Base-by-base conservation (phyloP, 768 basidiomycete genomes). In the Pleurotus platypus region DNA sequence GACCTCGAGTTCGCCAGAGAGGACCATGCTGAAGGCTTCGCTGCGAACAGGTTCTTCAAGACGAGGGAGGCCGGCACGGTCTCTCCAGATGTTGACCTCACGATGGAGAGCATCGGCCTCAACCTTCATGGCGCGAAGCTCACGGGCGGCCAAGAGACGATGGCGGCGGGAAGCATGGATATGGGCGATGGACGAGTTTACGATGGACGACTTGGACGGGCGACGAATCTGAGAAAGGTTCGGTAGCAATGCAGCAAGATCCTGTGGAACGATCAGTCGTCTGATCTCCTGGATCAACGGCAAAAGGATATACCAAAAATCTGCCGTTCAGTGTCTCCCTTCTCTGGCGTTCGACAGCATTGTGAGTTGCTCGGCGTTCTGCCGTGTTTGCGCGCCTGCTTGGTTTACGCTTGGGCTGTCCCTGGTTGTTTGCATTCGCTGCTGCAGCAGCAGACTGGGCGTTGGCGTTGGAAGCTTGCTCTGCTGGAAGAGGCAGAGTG, bases 161-260 rank as follows among this genome's bases (percentile, higher is more conserved):
- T 93, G 89, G 43, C 91, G 82, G 49, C 92, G 85, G 40, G 90
- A 89, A 18, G 88, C 82, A 65, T 90, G 87, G 59, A 94, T 85
- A 66, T 93, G 90, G 1, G 92, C 86, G 69, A 98, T 97, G 46
- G 89, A 91, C 35, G 90, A 93, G 72, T 97, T 97, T 72, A 99
- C 95, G 70, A 98, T 98, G 59, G 91, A 89, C 3, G 92, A 92
- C 74, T 99, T 99, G 69, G 91, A 94, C 0, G 97, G 97, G 27
- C 96, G 86, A 61, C 94, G 88, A 70, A 94, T 90, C 66, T 91
- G 84, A 9, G 90, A 89, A 56, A 97, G 85, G 67, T 94, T 91
- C 49, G 96, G 93, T 16, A 98, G 85, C 39, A 97, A 82, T 5
- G 87, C 85, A 58, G 96, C 96, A 49, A 98, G 90, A 64, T 94